Percentiles rank a stretch among this genome's conserved stretches.
Conservation (phyloP, 768 basidiomycete species). For the Cystofilobasidium capitatum region DNA sequence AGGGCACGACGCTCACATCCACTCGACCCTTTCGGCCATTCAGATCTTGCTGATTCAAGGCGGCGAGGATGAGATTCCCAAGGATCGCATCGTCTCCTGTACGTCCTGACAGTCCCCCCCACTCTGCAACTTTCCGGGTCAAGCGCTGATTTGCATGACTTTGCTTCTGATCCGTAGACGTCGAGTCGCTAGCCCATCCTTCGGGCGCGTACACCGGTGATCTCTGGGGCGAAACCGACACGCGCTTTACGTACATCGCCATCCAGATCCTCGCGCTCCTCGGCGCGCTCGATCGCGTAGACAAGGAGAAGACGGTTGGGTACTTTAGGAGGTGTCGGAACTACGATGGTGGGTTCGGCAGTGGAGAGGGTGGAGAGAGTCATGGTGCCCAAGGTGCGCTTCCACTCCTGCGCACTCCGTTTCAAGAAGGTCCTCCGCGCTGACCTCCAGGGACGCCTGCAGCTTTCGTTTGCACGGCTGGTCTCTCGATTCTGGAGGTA, state of each 20-base stretch:
- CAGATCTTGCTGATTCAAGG: slow-evolving; percentile 83
- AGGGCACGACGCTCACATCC: slow-evolving; percentile 80
- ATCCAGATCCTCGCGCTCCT: slow-evolving; percentile 72
- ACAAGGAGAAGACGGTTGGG: slow-evolving; percentile 54
- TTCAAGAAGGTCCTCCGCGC: background rate
- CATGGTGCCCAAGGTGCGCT: slow-evolving; percentile 76
- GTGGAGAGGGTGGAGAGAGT: slow-evolving; percentile 72
- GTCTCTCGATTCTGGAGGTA: slow-evolving; percentile 75
- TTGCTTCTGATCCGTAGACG: slow-evolving; percentile 50
- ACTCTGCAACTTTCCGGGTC: background rate
- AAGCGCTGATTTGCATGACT: background rate
- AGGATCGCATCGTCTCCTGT: slow-evolving; percentile 66
- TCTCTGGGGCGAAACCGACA: slow-evolving; percentile 80
- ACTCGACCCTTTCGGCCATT: slow-evolving; percentile 78
- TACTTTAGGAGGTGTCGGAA: slow-evolving; percentile 75
- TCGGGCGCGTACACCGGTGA: slow-evolving; percentile 84
- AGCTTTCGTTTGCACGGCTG: slow-evolving; percentile 85
- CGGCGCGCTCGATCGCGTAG: slow-evolving; percentile 59
- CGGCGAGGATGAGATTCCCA: slow-evolving; percentile 61
- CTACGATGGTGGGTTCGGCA: slow-evolving; percentile 93
- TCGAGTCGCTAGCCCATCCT: slow-evolving; percentile 63
- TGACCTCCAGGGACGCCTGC: background rate
- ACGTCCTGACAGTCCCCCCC: slow-evolving; percentile 33
- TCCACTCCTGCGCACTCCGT: background rate
- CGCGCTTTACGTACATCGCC: slow-evolving; percentile 83